Conservation (phyloP, 768 basidiomycete species). For the Phaeotremella skinneri region DNA sequence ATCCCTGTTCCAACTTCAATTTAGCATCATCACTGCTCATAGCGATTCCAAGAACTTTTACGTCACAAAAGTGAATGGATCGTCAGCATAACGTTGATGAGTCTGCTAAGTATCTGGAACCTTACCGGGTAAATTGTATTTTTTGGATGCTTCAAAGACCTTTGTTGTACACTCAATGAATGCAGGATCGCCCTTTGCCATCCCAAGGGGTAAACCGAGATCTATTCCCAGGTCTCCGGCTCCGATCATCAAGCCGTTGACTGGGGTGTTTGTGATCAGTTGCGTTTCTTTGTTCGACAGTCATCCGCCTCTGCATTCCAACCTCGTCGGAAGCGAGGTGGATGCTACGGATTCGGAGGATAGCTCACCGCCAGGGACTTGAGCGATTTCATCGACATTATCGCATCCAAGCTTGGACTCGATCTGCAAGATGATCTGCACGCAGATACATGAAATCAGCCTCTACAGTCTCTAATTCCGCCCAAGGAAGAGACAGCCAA, state of each 20-base stretch:
- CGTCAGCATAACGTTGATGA: no score
- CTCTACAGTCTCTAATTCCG: not conserved
- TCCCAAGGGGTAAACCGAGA: constrained; percentile 5
- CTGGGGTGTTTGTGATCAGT: not conserved
- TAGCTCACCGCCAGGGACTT: constrained; percentile 23
- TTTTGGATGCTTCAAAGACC: constrained; percentile 1
- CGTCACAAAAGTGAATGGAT: no score
- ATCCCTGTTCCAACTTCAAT: no score
- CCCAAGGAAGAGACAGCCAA: no score
- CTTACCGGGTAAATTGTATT: no score
- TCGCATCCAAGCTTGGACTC: constrained; percentile 18
- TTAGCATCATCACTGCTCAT: no score
- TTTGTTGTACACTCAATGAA: constrained; percentile 6
- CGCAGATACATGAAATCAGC: not conserved
- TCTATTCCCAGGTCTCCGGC: constrained; percentile 9
- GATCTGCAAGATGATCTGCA: constrained; percentile 23
- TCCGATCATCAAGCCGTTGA: not conserved
- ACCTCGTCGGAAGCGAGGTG: no score
- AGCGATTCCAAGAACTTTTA: no score
- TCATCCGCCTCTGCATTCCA: no score
- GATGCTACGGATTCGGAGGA: not conserved
- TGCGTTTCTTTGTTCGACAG: no score
- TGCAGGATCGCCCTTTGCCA: not conserved
- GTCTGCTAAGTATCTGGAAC: no score
- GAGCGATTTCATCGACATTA: constrained; percentile 25